phyloP scores from a whole-genome alignment of 2,329 filamentous ascomycete species.

The Corinectria fuckeliana region DNA sequence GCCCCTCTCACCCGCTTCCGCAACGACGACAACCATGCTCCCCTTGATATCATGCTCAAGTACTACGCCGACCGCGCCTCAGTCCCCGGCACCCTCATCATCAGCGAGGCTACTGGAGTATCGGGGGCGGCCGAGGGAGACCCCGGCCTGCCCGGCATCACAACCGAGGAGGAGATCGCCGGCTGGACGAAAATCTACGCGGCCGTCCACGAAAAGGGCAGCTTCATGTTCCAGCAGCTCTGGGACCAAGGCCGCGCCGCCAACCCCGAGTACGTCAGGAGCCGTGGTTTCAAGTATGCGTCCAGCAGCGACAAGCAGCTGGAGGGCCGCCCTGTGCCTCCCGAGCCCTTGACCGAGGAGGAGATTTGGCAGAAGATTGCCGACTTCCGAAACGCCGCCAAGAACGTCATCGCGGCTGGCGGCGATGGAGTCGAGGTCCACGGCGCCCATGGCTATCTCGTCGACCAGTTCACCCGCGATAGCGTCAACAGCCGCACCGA shows the following conservation, averaged over 20 bases:
- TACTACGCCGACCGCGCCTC: slow-evolving; percentile 56
- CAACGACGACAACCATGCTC: slow-evolving; percentile 47
- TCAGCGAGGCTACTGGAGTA: slow-evolving; percentile 55
- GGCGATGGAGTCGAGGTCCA: slow-evolving; percentile 73
- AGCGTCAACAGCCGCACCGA: slow-evolving; percentile 60
- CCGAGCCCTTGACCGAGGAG: slow-evolving; percentile 57
- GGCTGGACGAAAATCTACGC: slow-evolving; percentile 67
- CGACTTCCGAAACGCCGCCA: slow-evolving; percentile 63
- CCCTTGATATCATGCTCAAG: slow-evolving; percentile 40
- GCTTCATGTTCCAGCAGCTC: slow-evolving; percentile 68
- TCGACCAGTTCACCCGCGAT: slow-evolving; percentile 67
- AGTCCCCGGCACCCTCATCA: slow-evolving; percentile 50
- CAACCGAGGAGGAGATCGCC: slow-evolving; percentile 59
- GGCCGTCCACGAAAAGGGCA: slow-evolving; percentile 67
- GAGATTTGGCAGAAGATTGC: slow-evolving; percentile 71
- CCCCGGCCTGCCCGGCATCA: slow-evolving; percentile 62
- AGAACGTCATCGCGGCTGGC: slow-evolving; percentile 65
- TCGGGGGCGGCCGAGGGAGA: slow-evolving; percentile 37
- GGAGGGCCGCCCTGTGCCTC: slow-evolving; percentile 27
- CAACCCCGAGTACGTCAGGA: slow-evolving; percentile 22
- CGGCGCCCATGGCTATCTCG: slow-evolving; percentile 65
- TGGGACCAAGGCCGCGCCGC: slow-evolving; percentile 66
- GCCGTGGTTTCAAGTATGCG: slow-evolving; percentile 36
- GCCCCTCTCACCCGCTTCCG: slow-evolving; percentile 63
- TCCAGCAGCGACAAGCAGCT: slow-evolving; percentile 35